Percentiles rank a stretch among this genome's conserved stretches.
These are phyloP conservation scores for Pythium brassicae DNA, from an alignment of 352 stramenopile species.

Conservation along the genomic window DNA sequence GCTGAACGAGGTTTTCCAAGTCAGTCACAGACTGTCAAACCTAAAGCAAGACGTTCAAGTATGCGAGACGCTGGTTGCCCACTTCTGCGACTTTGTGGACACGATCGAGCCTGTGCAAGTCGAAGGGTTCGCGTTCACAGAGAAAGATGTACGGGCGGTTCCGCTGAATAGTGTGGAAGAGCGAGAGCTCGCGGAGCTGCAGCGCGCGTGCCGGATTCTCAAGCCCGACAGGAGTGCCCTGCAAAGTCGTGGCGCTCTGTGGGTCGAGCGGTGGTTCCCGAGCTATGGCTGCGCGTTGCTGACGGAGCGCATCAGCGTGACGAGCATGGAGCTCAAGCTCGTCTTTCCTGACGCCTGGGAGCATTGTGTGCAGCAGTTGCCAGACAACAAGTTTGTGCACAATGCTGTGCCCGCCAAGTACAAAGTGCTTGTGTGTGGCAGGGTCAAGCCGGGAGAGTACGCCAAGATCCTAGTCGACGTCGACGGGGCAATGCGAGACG, in stretches of 20 bases:
- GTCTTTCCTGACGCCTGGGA: conserved; percentile 1
- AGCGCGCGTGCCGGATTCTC: not conserved
- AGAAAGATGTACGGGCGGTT: too few relatives aligned
- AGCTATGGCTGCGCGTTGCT: not conserved
- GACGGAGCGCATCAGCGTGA: not conserved
- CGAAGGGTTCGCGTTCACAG: too few relatives aligned
- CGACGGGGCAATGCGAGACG: too few relatives aligned
- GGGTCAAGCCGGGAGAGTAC: conserved; percentile 10
- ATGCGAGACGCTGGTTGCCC: too few relatives aligned
- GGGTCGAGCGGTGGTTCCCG: not conserved
- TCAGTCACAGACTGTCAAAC: too few relatives aligned
- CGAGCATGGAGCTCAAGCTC: conserved; percentile 1
- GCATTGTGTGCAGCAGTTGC: conserved; percentile 26
- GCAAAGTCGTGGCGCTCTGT: not conserved
- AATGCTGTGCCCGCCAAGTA: conserved; percentile 27
- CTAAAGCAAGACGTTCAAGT: too few relatives aligned
- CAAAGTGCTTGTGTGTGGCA: conserved; percentile 21
- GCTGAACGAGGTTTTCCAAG: too few relatives aligned
- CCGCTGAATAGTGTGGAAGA: too few relatives aligned
- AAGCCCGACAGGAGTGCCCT: not conserved
- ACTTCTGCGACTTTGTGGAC: too few relatives aligned
- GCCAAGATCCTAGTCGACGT: too few relatives aligned
- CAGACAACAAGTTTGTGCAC: conserved; percentile 22
- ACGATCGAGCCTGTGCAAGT: too few relatives aligned
- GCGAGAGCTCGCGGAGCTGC: not conserved